Evolutionary conservation across 2,329 filamentous ascomycete species (phyloP).

Genomic region (Fusarium acutatum): DNA sequence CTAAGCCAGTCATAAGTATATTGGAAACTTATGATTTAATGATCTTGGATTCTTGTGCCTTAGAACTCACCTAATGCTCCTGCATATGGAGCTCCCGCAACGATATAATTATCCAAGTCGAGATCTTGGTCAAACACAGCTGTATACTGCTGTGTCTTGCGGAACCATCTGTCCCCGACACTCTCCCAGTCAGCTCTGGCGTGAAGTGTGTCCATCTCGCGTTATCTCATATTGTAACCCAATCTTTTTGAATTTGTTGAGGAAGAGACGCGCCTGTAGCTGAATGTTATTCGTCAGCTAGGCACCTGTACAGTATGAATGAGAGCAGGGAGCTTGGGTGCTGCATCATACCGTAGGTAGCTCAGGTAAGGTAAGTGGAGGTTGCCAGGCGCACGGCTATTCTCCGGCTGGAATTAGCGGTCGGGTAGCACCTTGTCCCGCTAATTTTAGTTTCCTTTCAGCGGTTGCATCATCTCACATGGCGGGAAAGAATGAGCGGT

Average conservation of each 20-base stretch:
- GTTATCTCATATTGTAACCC: constrained; percentile 44
- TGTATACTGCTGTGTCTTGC: constrained; percentile 92
- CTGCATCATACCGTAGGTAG: constrained; percentile 19
- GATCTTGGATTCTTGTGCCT: neutral
- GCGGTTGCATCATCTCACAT: constrained; percentile 41
- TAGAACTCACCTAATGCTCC: constrained; percentile 82
- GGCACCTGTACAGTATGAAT: constrained; percentile 16
- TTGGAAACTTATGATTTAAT: neutral
- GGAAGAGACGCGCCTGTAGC: neutral
- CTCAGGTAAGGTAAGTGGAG: constrained; percentile 18
- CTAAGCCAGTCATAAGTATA: constrained; percentile 9
- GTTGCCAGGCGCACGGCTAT: constrained; percentile 40
- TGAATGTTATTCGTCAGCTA: constrained; percentile 18
- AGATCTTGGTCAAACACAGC: constrained; percentile 92
- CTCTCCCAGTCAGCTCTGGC: constrained; percentile 93
- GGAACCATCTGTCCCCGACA: constrained; percentile 93
- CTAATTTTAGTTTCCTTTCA: constrained; percentile 10
- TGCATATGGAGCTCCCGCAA: constrained; percentile 90
- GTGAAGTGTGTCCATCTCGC: constrained; percentile 64
- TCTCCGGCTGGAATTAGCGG: constrained; percentile 44
- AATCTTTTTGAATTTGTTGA: neutral
- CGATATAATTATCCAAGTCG: constrained; percentile 93
- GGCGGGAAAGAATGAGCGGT: constrained; percentile 28
- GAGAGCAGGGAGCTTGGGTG: constrained; percentile 14
- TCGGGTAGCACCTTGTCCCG: constrained; percentile 20